phyloP scores from a whole-genome alignment of 345 rosid species.

The Lumnitzera littorea region DNA sequence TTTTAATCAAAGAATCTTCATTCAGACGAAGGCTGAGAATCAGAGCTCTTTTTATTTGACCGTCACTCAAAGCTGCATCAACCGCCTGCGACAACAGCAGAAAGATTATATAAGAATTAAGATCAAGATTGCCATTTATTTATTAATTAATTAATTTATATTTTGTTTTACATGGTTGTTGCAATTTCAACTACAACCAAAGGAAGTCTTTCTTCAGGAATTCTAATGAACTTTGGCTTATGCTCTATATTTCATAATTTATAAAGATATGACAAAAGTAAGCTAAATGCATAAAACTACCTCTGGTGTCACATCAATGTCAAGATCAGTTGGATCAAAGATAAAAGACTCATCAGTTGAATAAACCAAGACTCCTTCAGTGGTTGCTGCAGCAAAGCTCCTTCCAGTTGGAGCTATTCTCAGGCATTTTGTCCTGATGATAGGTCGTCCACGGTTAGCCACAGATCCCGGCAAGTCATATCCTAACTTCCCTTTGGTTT shows the following conservation, averaged over 20 bases:
- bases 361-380: constrained; percentile 87
- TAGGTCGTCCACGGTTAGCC: constrained; percentile 77
- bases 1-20: constrained; percentile 71
- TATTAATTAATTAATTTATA: no score
- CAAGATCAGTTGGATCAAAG: constrained; percentile 97
- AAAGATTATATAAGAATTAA: neutral
- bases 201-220: no score
- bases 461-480: constrained; percentile 85
- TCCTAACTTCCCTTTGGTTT: constrained; percentile 63
- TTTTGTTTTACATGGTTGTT: neutral
- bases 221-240: no score
- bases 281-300: constrained; percentile 24
- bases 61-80: constrained; percentile 58
- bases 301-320: constrained; percentile 94
- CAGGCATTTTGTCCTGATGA: constrained; percentile 69
- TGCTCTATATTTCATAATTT: neutral
- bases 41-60: constrained; percentile 64
- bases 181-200: neutral
- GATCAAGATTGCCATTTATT: neutral
- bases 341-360: constrained; percentile 87
- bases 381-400: constrained; percentile 88
- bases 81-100: constrained; percentile 47
- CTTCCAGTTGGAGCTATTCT: constrained; percentile 95
- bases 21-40: constrained; percentile 87
- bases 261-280: neutral